Base-by-base conservation (phyloP, 2,329 filamentous ascomycete genomes). In the Truncatella angustata region DNA sequence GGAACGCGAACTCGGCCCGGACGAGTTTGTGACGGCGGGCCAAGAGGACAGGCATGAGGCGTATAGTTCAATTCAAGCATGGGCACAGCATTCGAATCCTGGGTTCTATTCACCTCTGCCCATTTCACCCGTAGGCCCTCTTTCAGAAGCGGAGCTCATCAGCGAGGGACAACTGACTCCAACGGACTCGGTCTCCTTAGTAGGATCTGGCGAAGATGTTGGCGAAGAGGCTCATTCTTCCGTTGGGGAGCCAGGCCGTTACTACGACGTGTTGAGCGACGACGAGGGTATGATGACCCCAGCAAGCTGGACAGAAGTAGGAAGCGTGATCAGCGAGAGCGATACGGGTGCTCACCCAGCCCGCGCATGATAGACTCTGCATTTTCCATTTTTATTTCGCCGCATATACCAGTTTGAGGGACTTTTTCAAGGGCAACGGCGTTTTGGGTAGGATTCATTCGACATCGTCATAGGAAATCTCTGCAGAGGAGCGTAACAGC, bases 251-350 rank as follows among this genome's bases (percentile, higher is more conserved):
- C 70, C 58, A 11, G 70, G 68, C 16, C 64, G 66, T 2, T 71
- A 75, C 39, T 80, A 73, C 49, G 82, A 84, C 54, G 76, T 85
- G 14, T 67, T 84, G 70, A 85, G 81, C 59, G 79, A 83, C 57
- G 81, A 79, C 59, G 80, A 79, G 28, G 81, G 80, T 26, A 77
- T 85, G 60, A 66, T 74, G 50, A 87, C 83, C 1, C 83, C 84
- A 0, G 75, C 76, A 1, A 84, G 79, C 65, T 87, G 84, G 84
- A 84, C 80, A 5, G 84, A 87, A 62, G 76, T 87, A 12, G 84
- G 81, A 54, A 86, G 83, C 56, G 76, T 82, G 11, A 70, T 85
- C 23, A 85, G 82, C 62, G 80, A 83, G 63, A 78, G 68, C 58
- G 79, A 82, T 45, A 66, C 62, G n/a, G 63, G 66, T 20, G 66